These are phyloP conservation scores for Rosa hybrid DNA, from an alignment of 331 rosid species.

Conservation along the genomic window DNA sequence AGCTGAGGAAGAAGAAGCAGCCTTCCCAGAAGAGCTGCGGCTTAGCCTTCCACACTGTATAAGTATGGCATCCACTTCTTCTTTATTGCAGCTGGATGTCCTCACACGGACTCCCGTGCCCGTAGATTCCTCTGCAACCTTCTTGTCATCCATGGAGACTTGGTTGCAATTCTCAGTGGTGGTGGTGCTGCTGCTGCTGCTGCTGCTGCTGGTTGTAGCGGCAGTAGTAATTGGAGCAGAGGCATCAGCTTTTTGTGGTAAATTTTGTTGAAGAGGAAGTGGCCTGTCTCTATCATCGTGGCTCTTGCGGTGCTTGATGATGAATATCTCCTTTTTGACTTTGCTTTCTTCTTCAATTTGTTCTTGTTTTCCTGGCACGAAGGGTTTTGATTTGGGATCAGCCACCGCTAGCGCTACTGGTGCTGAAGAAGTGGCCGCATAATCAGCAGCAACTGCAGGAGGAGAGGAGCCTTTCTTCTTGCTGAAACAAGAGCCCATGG, in stretches of 20 bases:
- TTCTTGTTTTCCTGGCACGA: conserved; percentile 30
- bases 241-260: background rate
- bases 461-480: conserved; percentile 48
- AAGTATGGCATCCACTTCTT: conserved; percentile 91
- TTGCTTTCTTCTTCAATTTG: conserved; percentile 24
- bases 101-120: conserved; percentile 46
- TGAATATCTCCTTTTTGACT: conserved; percentile 70
- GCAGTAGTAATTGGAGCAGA: conserved; percentile 14
- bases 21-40: conserved; percentile 87
- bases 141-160: conserved; percentile 22
- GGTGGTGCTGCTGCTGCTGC: too few species aligned
- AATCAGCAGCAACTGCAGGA: conserved; percentile 27
- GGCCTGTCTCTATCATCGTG: conserved; percentile 60
- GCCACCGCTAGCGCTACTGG: conserved; percentile 6
- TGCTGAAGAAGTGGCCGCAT: conserved; percentile 18
- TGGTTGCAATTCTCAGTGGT: background rate
- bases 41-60: conserved; percentile 93
- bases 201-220: background rate
- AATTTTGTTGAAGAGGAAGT: conserved; percentile 29
- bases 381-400: conserved; percentile 9
- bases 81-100: conserved; percentile 89
- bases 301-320: conserved; percentile 81
- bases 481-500: conserved; percentile 89
- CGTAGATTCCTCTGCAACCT: conserved; percentile 19
- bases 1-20: conserved; percentile 52